Base-by-base conservation (phyloP, 768 basidiomycete genomes). In the Boletus tomentosulus region DNA sequence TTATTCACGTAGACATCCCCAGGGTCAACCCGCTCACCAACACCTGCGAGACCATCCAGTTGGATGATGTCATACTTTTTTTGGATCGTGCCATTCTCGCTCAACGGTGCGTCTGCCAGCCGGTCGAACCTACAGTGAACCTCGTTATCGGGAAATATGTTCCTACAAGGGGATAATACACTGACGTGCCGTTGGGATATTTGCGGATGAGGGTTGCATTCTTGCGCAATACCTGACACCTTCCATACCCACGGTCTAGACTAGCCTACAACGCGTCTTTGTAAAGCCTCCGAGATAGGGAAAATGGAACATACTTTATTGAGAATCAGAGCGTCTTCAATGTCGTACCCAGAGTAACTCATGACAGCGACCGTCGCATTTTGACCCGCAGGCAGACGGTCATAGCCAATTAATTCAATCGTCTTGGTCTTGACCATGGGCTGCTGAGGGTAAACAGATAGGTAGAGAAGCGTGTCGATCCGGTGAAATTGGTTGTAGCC, bases 341-440 rank as follows among this genome's bases (percentile, higher is more conserved):
- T 99, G 78, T 99, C 97, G 69, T 98, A 99, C 25, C 97, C 97
- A 6, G 95, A 97, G 72, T 90, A 99, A 69, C 92, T 94, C 97
- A 99, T 99, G 61, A 98, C 94, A 11, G 97, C 97, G 43, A 99
- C 92, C 0, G 87, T 98, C 11, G 97, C 97, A 67, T 99, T 99
- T 71, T 99, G 95, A 13, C 97, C 97, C 5, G 97, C 97, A 5
- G 97, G 97, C 5, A 99, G 80, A 56, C 87, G 87, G 71, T 99
- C 95, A 67, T 98, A 99, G 2, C 95, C 96, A 52, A 98, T 82
- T 50, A 99, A 73, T 68, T 99, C 97, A 53, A 98, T 99, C 2
- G 97, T 97, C 71, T 94, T 95, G 6, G 97, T 97, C 72, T 98
- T 98, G 56, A 98, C 95, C 96, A 99, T 97, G 3, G 97, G 97